Evolutionary conservation across 1,284 basidiomycete genomes (phyloP), one percentile per base, ranked within the genome.

Genomic region (Rhodotorula sp.): DNA sequence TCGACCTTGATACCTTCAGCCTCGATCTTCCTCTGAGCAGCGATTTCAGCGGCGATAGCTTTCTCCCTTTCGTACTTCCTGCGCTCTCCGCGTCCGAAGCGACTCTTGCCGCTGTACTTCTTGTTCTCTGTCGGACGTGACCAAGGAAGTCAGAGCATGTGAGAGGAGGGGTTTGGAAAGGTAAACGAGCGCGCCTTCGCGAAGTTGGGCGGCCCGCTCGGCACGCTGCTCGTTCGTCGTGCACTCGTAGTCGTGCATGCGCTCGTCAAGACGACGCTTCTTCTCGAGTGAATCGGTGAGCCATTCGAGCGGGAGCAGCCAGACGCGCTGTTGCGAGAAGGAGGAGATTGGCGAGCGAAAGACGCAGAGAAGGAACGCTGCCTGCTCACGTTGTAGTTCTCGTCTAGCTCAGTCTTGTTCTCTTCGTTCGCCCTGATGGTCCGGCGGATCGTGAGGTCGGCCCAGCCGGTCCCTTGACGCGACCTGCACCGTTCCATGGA

Each of bases 231-330:
- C 4, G 30, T 52, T 56, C 22, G 13, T 29, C 36, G 17, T 46
- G 29, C 63, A 57, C 51, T 65, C 57, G 30, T 34, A 29, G 57
- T 65, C 64, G 11, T 24, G 46, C n/a, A 34, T 30, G 22, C 17
- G 22, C 57, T 65, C 64, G 24, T n/a, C n/a, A 0, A 65, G 44
- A 19, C 27, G n/a, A 22, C 32, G n/a, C 24, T 52, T 44, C 44
- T 53, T 8, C n/a, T 52, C 20, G 30, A 59, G 20, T 2, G 20
- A 59, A 5, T 44, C 29, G 20, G 52, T 29, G 27, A 64, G 29
- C 56, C 57, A 64, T 29, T 59, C 63, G 39, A 64, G 30, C 9
- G 48, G 49, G n/a, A 64, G 29, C 17, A 64, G 56, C 63, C 63
- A 64, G 30, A 64, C 63, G 56, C 63, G 63, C 62, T 64, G 62